A percentile compares a stretch with the other conserved stretches of the same genome.
phyloP scores from a whole-genome alignment of 2,329 filamentous ascomycete species.

The Trichoderma koningiopsis region DNA sequence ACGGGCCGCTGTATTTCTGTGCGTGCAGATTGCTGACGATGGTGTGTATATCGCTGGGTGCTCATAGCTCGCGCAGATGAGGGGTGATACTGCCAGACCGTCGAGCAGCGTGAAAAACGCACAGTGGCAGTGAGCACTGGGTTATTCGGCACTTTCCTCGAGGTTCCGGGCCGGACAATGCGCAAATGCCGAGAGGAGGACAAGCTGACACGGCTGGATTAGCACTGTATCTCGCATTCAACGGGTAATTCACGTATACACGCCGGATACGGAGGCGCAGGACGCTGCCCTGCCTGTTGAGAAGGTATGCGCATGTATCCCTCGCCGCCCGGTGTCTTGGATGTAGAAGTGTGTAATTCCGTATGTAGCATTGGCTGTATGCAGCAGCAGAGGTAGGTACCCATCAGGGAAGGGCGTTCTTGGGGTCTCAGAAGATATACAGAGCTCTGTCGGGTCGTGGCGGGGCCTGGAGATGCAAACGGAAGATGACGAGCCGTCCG shows the following conservation, averaged over 20 bases:
- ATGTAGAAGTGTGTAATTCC: neutral
- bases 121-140: neutral
- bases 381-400: neutral
- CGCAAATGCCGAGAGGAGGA: slow-evolving; percentile 16
- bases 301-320: neutral
- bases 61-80: neutral
- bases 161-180: slow-evolving; percentile 8
- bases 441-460: neutral
- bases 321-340: neutral
- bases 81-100: neutral
- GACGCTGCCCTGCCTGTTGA: neutral
- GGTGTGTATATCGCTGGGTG: neutral
- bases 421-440: neutral
- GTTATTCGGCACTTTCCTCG: slow-evolving; percentile 8
- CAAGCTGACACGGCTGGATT: slow-evolving; percentile 14
- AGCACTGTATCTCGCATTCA: slow-evolving; percentile 2
- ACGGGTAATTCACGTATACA: neutral
- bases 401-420: neutral
- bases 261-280: neutral
- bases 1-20: slow-evolving; percentile 1
- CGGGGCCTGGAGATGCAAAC: neutral
- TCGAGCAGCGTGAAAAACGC: neutral
- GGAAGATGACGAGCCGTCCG: neutral
- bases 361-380: neutral
- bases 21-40: slow-evolving; percentile 2